Conservation (phyloP, 2,329 filamentous ascomycete genomes). For the Fusarium domesticum region DNA sequence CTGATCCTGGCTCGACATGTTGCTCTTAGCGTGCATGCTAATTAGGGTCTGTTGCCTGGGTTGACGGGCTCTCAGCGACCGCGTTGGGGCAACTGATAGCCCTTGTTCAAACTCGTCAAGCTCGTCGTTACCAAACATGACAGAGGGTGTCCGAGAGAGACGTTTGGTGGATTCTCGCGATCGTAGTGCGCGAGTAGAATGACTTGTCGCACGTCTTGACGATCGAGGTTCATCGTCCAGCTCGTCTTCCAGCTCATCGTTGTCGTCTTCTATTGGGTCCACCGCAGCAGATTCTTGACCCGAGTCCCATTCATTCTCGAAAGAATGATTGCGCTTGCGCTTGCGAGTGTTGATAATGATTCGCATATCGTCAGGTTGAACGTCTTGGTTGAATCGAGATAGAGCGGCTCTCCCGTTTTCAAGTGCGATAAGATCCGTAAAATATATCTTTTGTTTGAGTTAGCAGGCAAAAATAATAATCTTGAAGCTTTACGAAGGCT, state of each 20-base stretch:
- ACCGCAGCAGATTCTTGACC: conserved; percentile 22
- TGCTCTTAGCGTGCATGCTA: conserved; percentile 25
- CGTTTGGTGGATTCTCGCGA: conserved; percentile 26
- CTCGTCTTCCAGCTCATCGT: conserved; percentile 25
- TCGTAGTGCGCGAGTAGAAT: conserved; percentile 21
- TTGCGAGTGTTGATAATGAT: conserved; percentile 26
- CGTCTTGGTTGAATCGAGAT: conserved; percentile 18
- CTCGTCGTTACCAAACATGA: conserved; percentile 20
- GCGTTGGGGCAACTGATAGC: conserved; percentile 6
- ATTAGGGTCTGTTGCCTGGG: conserved; percentile 26
- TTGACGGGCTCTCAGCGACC: conserved; percentile 27
- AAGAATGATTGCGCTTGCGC: conserved; percentile 31
- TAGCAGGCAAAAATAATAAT: conserved; percentile 10
- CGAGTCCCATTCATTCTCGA: conserved; percentile 32
- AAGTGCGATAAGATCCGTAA: conserved; percentile 30
- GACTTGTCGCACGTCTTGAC: conserved; percentile 8
- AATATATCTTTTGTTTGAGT: conserved; percentile 30
- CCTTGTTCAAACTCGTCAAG: conserved; percentile 10
- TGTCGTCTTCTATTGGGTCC: conserved; percentile 29
- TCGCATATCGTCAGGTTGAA: conserved; percentile 10
- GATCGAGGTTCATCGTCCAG: conserved; percentile 3
- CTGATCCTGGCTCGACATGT: conserved; percentile 22
- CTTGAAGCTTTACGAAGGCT: too few relatives aligned
- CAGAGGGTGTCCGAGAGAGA: conserved; percentile 15
- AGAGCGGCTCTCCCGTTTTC: conserved; percentile 35